Evolutionary conservation across 2,329 filamentous ascomycete genomes (phyloP).

Genomic region (Zelopaecilomyces penicillatus): DNA sequence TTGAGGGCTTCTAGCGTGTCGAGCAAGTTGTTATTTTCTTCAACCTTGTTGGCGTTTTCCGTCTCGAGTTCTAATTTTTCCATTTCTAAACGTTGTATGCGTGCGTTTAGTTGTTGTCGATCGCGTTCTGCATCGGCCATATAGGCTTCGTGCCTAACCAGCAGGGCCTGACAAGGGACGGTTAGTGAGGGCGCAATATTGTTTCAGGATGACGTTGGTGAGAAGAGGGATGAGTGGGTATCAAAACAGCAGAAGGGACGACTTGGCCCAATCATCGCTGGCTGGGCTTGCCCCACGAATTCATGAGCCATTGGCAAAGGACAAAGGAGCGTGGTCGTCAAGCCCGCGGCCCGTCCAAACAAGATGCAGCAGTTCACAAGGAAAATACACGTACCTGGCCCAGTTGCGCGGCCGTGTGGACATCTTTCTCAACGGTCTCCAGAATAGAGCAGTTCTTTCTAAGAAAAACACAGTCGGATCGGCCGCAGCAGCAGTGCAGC

Average conservation of each 20-base stretch:
- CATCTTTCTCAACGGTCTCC: constrained; percentile 76
- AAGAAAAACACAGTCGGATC: constrained; percentile 68
- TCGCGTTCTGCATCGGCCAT: constrained; percentile 88
- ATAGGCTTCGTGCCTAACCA: constrained; percentile 88
- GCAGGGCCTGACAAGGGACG: constrained; percentile 70
- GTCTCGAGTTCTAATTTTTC: constrained; percentile 67
- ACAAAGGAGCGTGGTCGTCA: too few species aligned
- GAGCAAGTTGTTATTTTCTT: constrained; percentile 74
- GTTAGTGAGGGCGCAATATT: constrained; percentile 52
- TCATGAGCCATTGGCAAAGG: too few species aligned
- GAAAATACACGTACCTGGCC: constrained; percentile 68
- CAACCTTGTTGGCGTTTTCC: constrained; percentile 67
- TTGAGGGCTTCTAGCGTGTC: constrained; percentile 83
- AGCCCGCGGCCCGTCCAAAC: too few species aligned
- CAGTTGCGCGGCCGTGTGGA: constrained; percentile 75
- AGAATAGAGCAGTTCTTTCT: constrained; percentile 72
- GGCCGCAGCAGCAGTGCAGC: constrained; percentile 77
- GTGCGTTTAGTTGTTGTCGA: constrained; percentile 60
- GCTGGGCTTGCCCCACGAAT: too few species aligned
- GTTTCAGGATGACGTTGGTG: too few species aligned
- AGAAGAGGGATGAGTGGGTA: too few species aligned
- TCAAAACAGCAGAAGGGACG: too few species aligned
- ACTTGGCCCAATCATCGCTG: too few species aligned
- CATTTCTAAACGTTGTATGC: constrained; percentile 67
- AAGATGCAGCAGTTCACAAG: constrained; percentile 14